phyloP scores from a whole-genome alignment of 176 grass and related monocot species.

The Carex kokanica region DNA sequence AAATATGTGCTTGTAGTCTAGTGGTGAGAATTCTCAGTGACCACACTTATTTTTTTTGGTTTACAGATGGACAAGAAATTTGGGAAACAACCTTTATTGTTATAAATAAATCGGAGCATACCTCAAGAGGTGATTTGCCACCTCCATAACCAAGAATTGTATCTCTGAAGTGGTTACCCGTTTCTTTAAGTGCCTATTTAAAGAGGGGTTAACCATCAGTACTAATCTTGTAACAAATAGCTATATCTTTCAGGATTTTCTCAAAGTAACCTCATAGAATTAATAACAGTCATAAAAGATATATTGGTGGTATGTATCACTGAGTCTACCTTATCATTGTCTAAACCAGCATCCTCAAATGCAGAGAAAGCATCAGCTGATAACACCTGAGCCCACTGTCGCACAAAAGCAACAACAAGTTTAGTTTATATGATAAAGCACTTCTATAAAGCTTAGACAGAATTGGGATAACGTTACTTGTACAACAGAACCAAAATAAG shows the following conservation, averaged over 20 bases:
- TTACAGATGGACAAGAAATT: no score
- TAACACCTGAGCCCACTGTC: conserved; percentile 81
- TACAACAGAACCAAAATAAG: not conserved
- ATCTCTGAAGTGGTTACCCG: conserved; percentile 61
- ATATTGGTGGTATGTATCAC: not conserved
- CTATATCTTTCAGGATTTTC: not conserved
- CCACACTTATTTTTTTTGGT: no score
- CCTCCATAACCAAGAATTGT: conserved; percentile 85
- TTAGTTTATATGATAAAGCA: not conserved
- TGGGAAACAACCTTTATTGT: no score
- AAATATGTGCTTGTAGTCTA: no score
- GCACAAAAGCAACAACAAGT: not conserved
- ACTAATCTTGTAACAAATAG: not conserved
- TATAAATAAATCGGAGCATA: not conserved
- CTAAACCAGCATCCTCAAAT: conserved; percentile 83
- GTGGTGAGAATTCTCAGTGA: no score
- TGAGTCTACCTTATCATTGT: conserved; percentile 54
- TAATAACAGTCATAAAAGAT: not conserved
- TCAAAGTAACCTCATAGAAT: not conserved
- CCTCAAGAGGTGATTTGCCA: conserved; percentile 47
- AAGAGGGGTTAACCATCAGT: not conserved
- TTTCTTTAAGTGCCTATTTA: conserved; percentile 55
- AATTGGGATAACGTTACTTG: not conserved
- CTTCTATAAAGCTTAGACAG: not conserved
- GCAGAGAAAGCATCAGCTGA: conserved; percentile 93